Conservation (phyloP, 495 filamentous ascomycete genomes). For the Penicillium paxilli region DNA sequence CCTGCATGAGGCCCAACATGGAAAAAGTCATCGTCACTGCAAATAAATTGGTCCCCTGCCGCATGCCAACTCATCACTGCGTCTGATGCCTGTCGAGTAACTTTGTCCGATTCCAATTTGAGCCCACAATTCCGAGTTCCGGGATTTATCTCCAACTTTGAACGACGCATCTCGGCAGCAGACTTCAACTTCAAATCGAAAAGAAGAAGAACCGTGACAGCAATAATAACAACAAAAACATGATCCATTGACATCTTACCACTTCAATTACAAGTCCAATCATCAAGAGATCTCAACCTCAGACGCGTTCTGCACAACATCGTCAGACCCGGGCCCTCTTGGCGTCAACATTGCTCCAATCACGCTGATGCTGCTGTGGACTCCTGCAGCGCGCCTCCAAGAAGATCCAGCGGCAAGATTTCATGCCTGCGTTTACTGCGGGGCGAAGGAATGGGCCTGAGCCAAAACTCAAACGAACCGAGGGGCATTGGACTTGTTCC, state of each 20-base stretch:
- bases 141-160: constrained; percentile 6
- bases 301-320: constrained; percentile 40
- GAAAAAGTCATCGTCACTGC: constrained; percentile 17
- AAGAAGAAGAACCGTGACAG: too few species aligned
- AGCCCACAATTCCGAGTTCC: neutral
- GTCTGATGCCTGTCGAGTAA: constrained; percentile 58
- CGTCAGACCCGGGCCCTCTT: constrained; percentile 16
- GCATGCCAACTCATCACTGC: constrained; percentile 91
- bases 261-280: neutral
- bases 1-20: constrained; percentile 27
- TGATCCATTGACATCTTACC: too few species aligned
- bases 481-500: neutral
- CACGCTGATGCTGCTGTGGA: constrained; percentile 25
- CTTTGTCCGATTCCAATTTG: constrained; percentile 16
- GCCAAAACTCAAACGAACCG: constrained; percentile 13
- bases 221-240: neutral
- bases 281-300: constrained; percentile 5
- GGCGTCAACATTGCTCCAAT: constrained; percentile 19
- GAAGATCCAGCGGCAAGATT: constrained; percentile 21
- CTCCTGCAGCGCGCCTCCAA: constrained; percentile 25
- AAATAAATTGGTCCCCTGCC: constrained; percentile 26
- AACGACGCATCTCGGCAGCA: neutral
- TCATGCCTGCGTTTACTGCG: constrained; percentile 23
- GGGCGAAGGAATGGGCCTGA: constrained; percentile 17
- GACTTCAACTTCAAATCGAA: too few species aligned